Base-by-base conservation (phyloP, 2,329 filamentous ascomycete species). In the Keithomyces neogunnii region DNA sequence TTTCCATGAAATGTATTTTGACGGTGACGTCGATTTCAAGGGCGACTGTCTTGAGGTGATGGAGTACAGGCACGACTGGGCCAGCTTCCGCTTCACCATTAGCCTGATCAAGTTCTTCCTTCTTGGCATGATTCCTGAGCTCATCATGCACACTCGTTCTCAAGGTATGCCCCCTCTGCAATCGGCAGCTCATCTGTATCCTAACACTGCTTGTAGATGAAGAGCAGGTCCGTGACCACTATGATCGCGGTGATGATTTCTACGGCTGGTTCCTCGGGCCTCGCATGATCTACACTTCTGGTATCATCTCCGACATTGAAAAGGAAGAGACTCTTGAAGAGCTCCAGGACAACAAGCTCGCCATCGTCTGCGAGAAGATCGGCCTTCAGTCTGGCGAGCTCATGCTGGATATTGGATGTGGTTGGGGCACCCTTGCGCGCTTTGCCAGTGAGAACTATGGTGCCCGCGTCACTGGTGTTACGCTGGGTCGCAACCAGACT, bases 231-330 rank as follows among this genome's bases (percentile, higher is more conserved):
- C 89, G 91, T 66, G 89, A 91, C 70, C 90, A 96, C 76, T 99
- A 99, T 72, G 93, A 97, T 78, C 86, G 90, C 58, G 93, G 93
- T 66, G 90, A 99, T 69, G 93, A 97, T 73, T 96, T 96, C 75
- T 99, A 99, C 77, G 86, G 83, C 68, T 99, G 91, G 90, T 97
- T 97, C 80, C 82, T 97, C 57, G 93, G 93, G 55, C 92, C 92
- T 53, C 91, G 92, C 66, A 99, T 97, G 93, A 89, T 97, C 72
- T 97, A 97, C 77, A 99, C 93, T 48, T 95, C 89, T 48, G 93
- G 93, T 63, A 77, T 99, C 63, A 95, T 99, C 67, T 86, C 87
- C 55, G 90, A 97, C 69, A 81, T 88, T 69, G 84, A 85, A 71
- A 80, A 78, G 59, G 93, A 97, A 73, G 93, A 97, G 74, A 82